A percentile compares a stretch with the other conserved stretches of the same genome.
phyloP scores from a whole-genome alignment of 495 filamentous ascomycete species.

The Aspergillus kassunensis region DNA sequence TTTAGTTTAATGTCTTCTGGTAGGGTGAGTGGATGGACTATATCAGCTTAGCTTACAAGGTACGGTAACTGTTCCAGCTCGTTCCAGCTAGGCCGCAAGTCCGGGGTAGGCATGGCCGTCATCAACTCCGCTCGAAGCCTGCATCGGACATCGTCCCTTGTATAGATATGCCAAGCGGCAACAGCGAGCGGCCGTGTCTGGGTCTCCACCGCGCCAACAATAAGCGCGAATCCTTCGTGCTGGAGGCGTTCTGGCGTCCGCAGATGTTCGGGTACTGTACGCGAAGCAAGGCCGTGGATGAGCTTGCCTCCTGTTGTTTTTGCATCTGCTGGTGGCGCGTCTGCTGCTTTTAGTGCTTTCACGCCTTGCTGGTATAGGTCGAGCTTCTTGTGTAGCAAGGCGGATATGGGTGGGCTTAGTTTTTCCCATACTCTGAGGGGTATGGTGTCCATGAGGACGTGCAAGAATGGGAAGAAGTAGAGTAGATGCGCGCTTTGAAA shows the following conservation, averaged over 20 bases:
- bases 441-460: too few species aligned
- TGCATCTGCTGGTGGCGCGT: background rate
- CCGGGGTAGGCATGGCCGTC: conserved; percentile 24
- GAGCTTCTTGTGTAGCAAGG: too few species aligned
- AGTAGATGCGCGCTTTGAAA: too few species aligned
- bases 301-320: too few species aligned
- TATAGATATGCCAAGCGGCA: conserved; percentile 16
- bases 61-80: conserved; percentile 52
- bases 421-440: too few species aligned
- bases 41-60: conserved; percentile 34
- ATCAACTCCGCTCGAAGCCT: conserved; percentile 33
- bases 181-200: conserved; percentile 23
- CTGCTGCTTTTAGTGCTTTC: too few species aligned
- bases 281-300: background rate
- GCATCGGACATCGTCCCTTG: background rate
- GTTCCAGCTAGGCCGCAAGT: conserved; percentile 38
- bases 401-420: too few species aligned
- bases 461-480: too few species aligned
- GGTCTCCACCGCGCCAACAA: conserved; percentile 37
- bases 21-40: background rate
- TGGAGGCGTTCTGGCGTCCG: background rate
- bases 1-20: too few species aligned
- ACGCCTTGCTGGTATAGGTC: too few species aligned
- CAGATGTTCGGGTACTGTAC: background rate
- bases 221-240: background rate